A percentile compares a stretch with the other conserved stretches of the same genome.
phyloP scores from a whole-genome alignment of 139 green algal species.

The Volvox africanus region DNA sequence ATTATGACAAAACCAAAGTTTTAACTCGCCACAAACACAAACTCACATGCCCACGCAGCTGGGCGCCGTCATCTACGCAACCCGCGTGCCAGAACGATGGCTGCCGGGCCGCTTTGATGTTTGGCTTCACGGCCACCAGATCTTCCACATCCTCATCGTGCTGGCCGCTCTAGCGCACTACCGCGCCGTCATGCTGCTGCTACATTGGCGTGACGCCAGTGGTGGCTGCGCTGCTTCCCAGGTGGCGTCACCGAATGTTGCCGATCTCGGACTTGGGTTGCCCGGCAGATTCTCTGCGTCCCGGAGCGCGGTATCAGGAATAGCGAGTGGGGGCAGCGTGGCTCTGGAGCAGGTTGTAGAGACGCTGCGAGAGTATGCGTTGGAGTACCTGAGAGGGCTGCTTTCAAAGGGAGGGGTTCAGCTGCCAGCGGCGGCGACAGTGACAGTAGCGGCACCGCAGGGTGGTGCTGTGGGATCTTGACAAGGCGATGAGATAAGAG shows the following conservation, averaged over 20 bases:
- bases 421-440: neutral
- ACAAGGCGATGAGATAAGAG: too few species aligned
- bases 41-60: constrained; percentile 55
- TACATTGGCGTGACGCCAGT: constrained; percentile 82
- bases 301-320: neutral
- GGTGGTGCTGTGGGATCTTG: neutral
- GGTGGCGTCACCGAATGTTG: neutral
- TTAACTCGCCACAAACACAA: too few species aligned
- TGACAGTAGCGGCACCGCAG: neutral
- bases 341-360: constrained; percentile 34
- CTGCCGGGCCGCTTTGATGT: constrained; percentile 94
- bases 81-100: constrained; percentile 90
- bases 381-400: constrained; percentile 33
- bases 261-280: neutral
- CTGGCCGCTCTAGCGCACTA: constrained; percentile 67
- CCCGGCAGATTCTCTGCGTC: neutral
- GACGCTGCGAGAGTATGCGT: neutral
- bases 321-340: neutral
- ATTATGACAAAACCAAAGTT: too few species aligned
- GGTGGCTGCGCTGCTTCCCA: constrained; percentile 67
- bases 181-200: constrained; percentile 64
- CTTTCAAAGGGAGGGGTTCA: neutral
- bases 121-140: constrained; percentile 90
- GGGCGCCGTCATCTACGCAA: constrained; percentile 89
- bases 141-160: constrained; percentile 89